A percentile compares a stretch with the other conserved stretches of the same genome.
Evolutionary conservation across 2,329 filamentous ascomycete genomes (phyloP).

Genomic region (Botryotinia globosa): DNA sequence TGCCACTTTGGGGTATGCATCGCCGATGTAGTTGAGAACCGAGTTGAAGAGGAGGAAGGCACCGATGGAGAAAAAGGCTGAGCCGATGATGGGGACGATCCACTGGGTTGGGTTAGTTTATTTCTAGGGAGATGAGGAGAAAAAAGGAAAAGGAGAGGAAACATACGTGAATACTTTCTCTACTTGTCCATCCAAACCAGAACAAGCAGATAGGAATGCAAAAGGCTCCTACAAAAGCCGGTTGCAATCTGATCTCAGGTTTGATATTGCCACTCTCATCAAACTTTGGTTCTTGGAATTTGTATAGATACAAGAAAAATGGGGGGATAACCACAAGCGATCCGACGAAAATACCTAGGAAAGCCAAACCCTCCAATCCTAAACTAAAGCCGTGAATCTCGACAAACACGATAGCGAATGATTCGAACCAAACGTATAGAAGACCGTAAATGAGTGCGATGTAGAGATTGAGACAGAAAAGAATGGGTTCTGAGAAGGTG

Average conservation of each 20-base stretch:
- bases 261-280: slow-evolving; percentile 46
- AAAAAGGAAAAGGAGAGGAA: too few relatives aligned
- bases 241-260: slow-evolving; percentile 53
- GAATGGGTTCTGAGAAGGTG: slow-evolving; percentile 57
- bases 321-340: slow-evolving; percentile 50
- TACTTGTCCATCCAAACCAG: slow-evolving; percentile 52
- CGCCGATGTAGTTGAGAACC: slow-evolving; percentile 44
- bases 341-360: slow-evolving; percentile 53
- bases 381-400: slow-evolving; percentile 58
- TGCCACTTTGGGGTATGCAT: slow-evolving; percentile 42
- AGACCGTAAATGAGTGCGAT: slow-evolving; percentile 60
- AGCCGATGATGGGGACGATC: slow-evolving; percentile 55
- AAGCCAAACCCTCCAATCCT: slow-evolving; percentile 56
- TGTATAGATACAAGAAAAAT: slow-evolving; percentile 51
- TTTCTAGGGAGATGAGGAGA: too few relatives aligned
- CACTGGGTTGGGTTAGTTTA: slow-evolving; percentile 42
- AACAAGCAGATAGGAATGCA: slow-evolving; percentile 58
- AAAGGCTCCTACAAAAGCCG: slow-evolving; percentile 52
- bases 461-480: slow-evolving; percentile 61
- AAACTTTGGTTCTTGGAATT: slow-evolving; percentile 48
- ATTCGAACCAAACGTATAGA: slow-evolving; percentile 63
- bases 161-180: slow-evolving; percentile 35
- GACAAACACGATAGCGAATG: slow-evolving; percentile 58
- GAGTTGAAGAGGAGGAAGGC: slow-evolving; percentile 48
- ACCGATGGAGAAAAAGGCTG: slow-evolving; percentile 43